Evolutionary conservation across 192 early-diverging fungal genomes (phyloP), one percentile per base, ranked within the genome.

Genomic region (Gigaspora rosea): DNA sequence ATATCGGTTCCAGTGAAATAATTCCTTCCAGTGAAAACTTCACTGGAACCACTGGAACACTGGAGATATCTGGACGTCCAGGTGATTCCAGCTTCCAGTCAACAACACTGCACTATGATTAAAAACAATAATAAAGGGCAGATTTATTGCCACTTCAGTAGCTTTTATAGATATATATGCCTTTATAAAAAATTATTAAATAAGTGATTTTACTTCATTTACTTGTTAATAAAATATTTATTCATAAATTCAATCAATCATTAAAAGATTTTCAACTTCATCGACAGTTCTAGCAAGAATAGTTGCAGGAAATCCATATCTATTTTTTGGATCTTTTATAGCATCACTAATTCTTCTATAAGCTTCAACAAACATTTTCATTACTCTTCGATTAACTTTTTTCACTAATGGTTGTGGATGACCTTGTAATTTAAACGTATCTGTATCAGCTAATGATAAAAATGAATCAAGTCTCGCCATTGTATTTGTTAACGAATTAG

Each of bases 201-300:
- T 41, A 41, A 41, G 41, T 41, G 41, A 41, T 41, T 41, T 2
- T 41, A 41, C 2, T 41, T 7, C 7, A 41, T 7, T 7, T 7
- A 41, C 41, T 41, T 41, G 41, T 1, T 2, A 27, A 27, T 27
- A 41, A 41, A 41, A 41, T 6, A 41, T 41, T 41, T 41, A 56
- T 56, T 62, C n/a, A 47, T 66, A 27, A 27, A 27, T 27, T 27
- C 27, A 78, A 62, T 78, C 82, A 36, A 83, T 80, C 8, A 83
- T 82, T 35, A 89, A 86, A 18, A 93, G 83, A 56, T 85, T 90
- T 67, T 94, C 92, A 27, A 95, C 89, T 71, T 95, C 93, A 50
- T 91, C 89, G 8, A 91, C 89, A 8, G 87, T 90, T 61, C 92
- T 81, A 33, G 82, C 76, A 33, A 92, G 81, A n/a, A 93, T 86